A percentile compares a stretch with the other conserved stretches of the same genome.
These are phyloP conservation scores for Albatrellus ellisii DNA, from an alignment of 768 basidiomycete species.

Conservation along the genomic window DNA sequence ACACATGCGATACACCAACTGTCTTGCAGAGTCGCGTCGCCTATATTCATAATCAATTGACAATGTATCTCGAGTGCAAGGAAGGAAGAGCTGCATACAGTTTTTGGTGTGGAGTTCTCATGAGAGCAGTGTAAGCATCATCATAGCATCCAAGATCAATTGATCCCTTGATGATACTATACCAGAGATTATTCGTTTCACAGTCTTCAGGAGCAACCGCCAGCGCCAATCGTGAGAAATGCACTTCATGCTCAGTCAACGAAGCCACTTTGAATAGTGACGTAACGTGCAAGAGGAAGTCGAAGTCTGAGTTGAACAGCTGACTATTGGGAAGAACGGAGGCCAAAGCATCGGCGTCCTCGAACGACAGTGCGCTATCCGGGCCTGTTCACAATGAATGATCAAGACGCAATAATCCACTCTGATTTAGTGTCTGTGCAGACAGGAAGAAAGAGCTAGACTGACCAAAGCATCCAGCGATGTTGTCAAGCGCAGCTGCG, in stretches of 20 bases:
- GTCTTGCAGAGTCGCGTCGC: conserved; percentile 69
- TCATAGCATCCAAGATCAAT: conserved; percentile 67
- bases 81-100: conserved; percentile 40
- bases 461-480: conserved; percentile 68
- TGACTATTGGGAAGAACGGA: conserved; percentile 46
- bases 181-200: conserved; percentile 66
- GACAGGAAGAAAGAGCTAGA: conserved; percentile 4
- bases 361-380: conserved; percentile 36
- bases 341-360: conserved; percentile 51
- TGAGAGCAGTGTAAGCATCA: conserved; percentile 74
- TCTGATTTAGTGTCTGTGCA: too few species aligned
- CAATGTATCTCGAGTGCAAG: neutral
- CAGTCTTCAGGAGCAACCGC: conserved; percentile 42
- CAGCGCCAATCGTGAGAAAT: conserved; percentile 71
- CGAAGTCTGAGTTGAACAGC: conserved; percentile 45
- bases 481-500: conserved; percentile 52
- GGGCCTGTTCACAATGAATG: conserved; percentile 27
- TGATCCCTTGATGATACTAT: conserved; percentile 60
- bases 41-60: conserved; percentile 28
- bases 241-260: conserved; percentile 47
- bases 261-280: conserved; percentile 54
- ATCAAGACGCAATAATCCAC: conserved; percentile 6
- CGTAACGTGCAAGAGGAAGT: conserved; percentile 69
- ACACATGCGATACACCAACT: conserved; percentile 86
- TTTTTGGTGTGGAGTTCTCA: conserved; percentile 59